Base-by-base conservation (phyloP, 768 basidiomycete genomes). In the Russula dissimulans region DNA sequence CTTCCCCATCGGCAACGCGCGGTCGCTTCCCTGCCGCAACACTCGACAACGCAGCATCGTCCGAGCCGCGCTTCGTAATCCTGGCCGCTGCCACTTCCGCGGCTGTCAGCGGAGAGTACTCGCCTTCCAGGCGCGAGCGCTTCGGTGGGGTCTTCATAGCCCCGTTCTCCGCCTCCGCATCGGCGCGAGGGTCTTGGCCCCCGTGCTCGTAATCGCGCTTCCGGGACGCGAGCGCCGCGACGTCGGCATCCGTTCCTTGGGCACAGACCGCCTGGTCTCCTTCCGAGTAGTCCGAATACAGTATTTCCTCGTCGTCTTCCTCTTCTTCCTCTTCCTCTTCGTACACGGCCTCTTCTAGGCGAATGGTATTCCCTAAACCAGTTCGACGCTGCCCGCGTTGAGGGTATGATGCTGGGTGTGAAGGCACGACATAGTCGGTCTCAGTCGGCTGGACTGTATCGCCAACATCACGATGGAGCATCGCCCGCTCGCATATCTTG, bases 401-500 rank as follows among this genome's bases (percentile, higher is more conserved):
- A n/a, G 54, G 49, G 38, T 57, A 52, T 32, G 59, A 47, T 22
- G 44, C 42, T 56, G 67, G 65, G 12, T 73, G 72, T 48, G 67
- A 60, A 41, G 65, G 68, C 5, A 73, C 70, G 34, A 69, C 69
- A 53, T 72, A 54, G 6, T 32, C 54, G 29, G 54, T 47, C 4
- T 61, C 56, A 10, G 53, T 29, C 2, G 53, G 15, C 17, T 48
- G 52, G 36, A 59, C 73, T 4, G 74, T 76, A 47, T 74, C 71
- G 26, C 72, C 72, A 32, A 77, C 74, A 59, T 80, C 82, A 5
- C 79, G 80, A 50, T 74, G 73, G 29, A 77, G 70, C 69, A 81
- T 78, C 8, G 87, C 82, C 29, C 88, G 81, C 63, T 87, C 82
- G 69, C 87, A 89, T 43, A 89, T 82, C n/a, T 77, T 75, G 69